Evolutionary conservation across 2,329 filamentous ascomycete species (phyloP).

Genomic region (Cordyceps fumosorosea): DNA sequence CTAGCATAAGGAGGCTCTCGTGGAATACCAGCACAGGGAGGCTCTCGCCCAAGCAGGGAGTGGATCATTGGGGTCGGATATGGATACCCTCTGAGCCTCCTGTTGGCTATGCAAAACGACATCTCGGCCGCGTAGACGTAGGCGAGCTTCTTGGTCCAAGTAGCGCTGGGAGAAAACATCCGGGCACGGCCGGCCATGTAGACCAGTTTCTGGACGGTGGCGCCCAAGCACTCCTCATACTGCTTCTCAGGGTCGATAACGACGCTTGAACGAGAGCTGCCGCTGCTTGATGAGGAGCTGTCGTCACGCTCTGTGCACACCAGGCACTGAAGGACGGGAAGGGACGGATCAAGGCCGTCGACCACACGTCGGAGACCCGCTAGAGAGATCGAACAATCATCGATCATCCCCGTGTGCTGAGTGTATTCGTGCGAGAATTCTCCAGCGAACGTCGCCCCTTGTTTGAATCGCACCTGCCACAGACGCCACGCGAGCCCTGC

Average conservation of each 20-base stretch:
- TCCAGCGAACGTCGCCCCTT: no score
- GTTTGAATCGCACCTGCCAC: background rate
- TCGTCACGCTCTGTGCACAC: background rate
- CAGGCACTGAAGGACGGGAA: background rate
- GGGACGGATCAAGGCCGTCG: background rate
- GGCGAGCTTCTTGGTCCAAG: background rate
- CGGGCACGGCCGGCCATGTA: background rate
- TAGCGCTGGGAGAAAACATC: background rate
- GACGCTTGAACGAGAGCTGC: no score
- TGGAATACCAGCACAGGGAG: no score
- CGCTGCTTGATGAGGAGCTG: no score
- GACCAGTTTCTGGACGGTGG: background rate
- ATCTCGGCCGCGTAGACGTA: background rate
- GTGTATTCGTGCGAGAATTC: no score
- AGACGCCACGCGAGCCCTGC: background rate
- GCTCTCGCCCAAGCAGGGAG: no score
- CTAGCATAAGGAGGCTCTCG: no score
- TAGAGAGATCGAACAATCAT: background rate
- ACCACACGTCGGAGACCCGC: background rate
- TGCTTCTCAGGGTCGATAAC: no score
- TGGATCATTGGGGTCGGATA: no score
- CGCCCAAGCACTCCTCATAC: background rate
- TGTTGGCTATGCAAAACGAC: background rate
- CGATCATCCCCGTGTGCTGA: background rate
- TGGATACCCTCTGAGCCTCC: background rate